A percentile compares a stretch with the other conserved stretches of the same genome.
Evolutionary conservation across 352 stramenopile genomes (phyloP).

Genomic region (Phytopythium litorale): DNA sequence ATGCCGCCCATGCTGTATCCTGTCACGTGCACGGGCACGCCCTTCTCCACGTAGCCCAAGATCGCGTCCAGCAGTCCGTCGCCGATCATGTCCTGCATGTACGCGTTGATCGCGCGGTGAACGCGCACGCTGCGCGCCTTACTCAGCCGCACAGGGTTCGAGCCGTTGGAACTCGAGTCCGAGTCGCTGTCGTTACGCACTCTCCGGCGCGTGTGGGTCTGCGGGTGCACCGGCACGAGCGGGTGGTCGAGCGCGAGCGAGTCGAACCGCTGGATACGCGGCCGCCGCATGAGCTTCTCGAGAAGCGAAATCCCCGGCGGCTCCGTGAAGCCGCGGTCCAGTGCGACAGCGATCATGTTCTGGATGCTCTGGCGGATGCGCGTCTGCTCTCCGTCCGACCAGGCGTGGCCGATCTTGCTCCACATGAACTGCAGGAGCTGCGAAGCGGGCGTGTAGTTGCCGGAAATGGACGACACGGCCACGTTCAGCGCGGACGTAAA

Average conservation of each 20-base stretch:
- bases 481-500: constrained; percentile 70
- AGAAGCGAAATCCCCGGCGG: constrained; percentile 56
- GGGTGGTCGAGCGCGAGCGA: constrained; percentile 64
- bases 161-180: constrained; percentile 37
- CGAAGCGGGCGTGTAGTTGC: constrained; percentile 71
- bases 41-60: constrained; percentile 67
- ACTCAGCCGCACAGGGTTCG: constrained; percentile 52
- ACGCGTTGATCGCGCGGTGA: constrained; percentile 74
- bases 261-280: constrained; percentile 61
- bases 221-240: constrained; percentile 45
- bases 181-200: constrained; percentile 48
- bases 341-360: constrained; percentile 80
- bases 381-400: constrained; percentile 81
- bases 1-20: constrained; percentile 87
- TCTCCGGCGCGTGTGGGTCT: constrained; percentile 44
- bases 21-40: constrained; percentile 75
- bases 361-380: constrained; percentile 82
- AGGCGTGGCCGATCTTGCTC: constrained; percentile 78
- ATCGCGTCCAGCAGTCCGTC: constrained; percentile 72
- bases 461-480: constrained; percentile 74
- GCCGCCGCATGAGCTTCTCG: constrained; percentile 68
- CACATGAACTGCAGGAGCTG: constrained; percentile 78
- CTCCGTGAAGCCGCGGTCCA: constrained; percentile 76
- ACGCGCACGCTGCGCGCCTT: constrained; percentile 62
- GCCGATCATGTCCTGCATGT: constrained; percentile 85